Evolutionary conservation across 257 asterid species (phyloP).

Genomic region (Ocimum tenuiflorum): DNA sequence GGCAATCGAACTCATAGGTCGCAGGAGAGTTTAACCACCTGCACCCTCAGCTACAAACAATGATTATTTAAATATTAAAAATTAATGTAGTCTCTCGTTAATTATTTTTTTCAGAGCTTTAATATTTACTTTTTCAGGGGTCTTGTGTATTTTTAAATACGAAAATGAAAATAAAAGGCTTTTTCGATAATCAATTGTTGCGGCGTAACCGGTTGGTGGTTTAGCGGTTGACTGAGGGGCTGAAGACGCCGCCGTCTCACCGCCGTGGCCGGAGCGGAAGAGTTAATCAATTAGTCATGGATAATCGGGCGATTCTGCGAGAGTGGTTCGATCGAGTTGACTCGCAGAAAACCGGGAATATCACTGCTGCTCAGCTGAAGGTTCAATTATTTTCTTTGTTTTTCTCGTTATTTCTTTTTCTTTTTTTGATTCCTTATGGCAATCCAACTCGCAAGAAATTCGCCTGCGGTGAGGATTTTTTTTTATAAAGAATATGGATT

Average conservation of each 20-base stretch:
- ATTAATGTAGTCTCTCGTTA: no score
- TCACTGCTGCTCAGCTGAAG: constrained; percentile 70
- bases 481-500: not conserved
- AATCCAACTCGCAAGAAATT: not conserved
- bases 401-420: not conserved
- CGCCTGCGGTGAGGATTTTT: not conserved
- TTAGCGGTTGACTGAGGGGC: not conserved
- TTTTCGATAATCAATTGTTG: constrained; percentile 1
- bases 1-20: no score
- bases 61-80: no score
- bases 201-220: not conserved
- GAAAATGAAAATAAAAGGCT: not conserved
- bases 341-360: constrained; percentile 50
- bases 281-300: constrained; percentile 29
- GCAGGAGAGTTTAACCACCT: no score
- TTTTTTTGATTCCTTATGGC: not conserved
- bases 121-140: no score
- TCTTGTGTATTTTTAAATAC: not conserved
- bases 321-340: constrained; percentile 86
- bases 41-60: no score
- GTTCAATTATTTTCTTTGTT: constrained; percentile 22
- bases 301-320: constrained; percentile 42
- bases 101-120: no score
- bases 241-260: not conserved
- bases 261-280: constrained; percentile 12